phyloP scores from a whole-genome alignment of 2,329 filamentous ascomycete genomes.

The Achaetomium macrosporum region DNA sequence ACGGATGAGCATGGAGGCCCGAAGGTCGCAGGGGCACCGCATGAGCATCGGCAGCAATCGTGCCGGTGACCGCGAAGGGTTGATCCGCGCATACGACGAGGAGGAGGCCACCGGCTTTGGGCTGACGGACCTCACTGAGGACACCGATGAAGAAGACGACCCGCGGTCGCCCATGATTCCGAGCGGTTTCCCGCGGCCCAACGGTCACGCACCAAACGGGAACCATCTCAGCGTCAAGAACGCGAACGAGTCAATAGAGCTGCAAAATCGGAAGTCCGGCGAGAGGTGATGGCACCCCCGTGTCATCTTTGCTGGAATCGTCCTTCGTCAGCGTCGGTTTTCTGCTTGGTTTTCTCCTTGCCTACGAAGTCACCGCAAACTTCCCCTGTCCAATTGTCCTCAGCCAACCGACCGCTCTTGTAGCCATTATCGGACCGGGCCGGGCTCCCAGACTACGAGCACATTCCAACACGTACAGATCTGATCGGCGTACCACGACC shows the following conservation, averaged over 20 bases:
- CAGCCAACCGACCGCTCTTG: too few relatives aligned
- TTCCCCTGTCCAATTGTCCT: too few relatives aligned
- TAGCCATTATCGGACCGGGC: too few relatives aligned
- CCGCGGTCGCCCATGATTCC: conserved; percentile 33
- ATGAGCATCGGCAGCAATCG: conserved; percentile 56
- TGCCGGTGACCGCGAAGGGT: conserved; percentile 66
- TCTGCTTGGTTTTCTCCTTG: neutral
- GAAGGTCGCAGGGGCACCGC: conserved; percentile 55
- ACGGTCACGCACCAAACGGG: conserved; percentile 34
- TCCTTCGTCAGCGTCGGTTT: neutral
- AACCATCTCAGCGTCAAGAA: conserved; percentile 14
- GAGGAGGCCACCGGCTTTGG: conserved; percentile 70
- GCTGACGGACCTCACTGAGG: conserved; percentile 71
- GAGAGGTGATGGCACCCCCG: conserved; percentile 27
- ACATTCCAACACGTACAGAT: too few relatives aligned
- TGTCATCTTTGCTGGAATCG: neutral
- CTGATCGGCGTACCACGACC: too few relatives aligned
- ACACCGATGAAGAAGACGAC: conserved; percentile 58
- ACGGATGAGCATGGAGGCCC: conserved; percentile 84
- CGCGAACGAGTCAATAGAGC: conserved; percentile 39
- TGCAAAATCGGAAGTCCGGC: conserved; percentile 42
- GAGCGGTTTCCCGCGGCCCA: conserved; percentile 22
- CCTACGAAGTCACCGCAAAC: neutral
- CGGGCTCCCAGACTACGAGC: too few relatives aligned
- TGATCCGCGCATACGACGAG: conserved; percentile 86